Base-by-base conservation (phyloP, 768 basidiomycete genomes). In the Termitomyces heimii region DNA sequence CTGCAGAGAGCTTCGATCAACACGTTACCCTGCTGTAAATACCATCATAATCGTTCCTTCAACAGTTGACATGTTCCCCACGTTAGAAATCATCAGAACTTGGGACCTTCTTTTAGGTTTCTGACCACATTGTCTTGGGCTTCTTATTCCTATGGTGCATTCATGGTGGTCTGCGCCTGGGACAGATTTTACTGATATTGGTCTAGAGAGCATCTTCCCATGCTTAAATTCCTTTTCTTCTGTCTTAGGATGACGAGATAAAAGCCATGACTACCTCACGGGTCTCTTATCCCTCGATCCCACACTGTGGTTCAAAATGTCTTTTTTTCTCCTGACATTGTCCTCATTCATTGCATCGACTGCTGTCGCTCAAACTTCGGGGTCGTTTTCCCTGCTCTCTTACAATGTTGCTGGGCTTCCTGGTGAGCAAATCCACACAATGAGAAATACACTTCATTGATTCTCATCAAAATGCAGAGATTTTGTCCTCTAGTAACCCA, bases 401-500 rank as follows among this genome's bases (percentile, higher is more conserved):
- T 70, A 68, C 56, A 73, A 71, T 54, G 71, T 73, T 43, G 71
- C 71, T 13, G 71, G 71, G 1, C 63, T 73, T 28, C 71, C 71
- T 51, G 71, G 70, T 70, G 59, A 39, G 67, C 26, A 22, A 22
- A 20, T 3, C 50, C 7, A n/a, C 20, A 39, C 14, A 47, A 22
- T 24, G 10, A 6, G 39, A 5, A 14, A 1, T 22, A 13, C 10
- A 34, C 22, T 18, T 20, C 12, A 39, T 13, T 22, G 3, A 18
- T n/a, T 48, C 14, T 45, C 39, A 35, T 34, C 9, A 8, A n/a
- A 32, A 26, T 34, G 18, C 7, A 72, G 69, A 70, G 29, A 24
- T 62, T 22, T 50, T 70, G 2, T 73, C 69, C 0, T 71, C 70
- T 1, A 66, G 68, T 4, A 60, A 70, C 42, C 71, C 71, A 8